Evolutionary conservation across 371 early-diverging fungal genomes (phyloP), one percentile per base, ranked within the genome.

Genomic region (Mortierella sp.): DNA sequence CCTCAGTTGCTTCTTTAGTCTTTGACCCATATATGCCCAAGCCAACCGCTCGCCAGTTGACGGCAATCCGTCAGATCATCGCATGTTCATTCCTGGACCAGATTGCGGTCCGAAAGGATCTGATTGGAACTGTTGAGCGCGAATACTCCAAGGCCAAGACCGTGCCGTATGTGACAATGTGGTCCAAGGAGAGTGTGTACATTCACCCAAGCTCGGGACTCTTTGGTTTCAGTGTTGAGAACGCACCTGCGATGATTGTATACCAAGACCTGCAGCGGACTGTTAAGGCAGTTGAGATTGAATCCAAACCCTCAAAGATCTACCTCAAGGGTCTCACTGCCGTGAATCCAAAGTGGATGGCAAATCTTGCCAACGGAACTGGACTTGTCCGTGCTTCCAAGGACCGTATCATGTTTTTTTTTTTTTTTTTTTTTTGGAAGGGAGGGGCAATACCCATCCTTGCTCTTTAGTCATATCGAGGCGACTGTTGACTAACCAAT

Each of bases 1-100:
- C 37, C 9, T 53, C 53, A 23, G 70, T 79, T 2, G 43, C 73
- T 4, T 59, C 63, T 30, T 37, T 79, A 53, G 60, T 60, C 26
- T 79, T 79, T 79, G 80, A 79, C 23, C 86, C 91, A 23, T 84
- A 84, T 53, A 85, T 96, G 89, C 80, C 86, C n/a, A 96, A 96
- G 37, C 97, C 97, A 1, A 86, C 76, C 11, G 61, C 82, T 11
- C 70, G 85, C 43, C 94, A 96, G 70, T 73, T 86, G 55, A 87
- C 87, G 7, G 87, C 93, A 3, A 76, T 98, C 26, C 90, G 92
- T 18, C 98, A 98, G 81, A 89, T 97, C 44, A 65, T 98, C 1
- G 84, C 94, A 1, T 90, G 96, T 4, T 97, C 97, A 1, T 97
- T 93, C 67, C 87, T 95, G 62, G 99, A 98, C 79, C 94, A 93